Evolutionary conservation across 2,329 filamentous ascomycete genomes (phyloP), one percentile per base, ranked within the genome.

Genomic region (Teratosphaeria gauchensis): DNA sequence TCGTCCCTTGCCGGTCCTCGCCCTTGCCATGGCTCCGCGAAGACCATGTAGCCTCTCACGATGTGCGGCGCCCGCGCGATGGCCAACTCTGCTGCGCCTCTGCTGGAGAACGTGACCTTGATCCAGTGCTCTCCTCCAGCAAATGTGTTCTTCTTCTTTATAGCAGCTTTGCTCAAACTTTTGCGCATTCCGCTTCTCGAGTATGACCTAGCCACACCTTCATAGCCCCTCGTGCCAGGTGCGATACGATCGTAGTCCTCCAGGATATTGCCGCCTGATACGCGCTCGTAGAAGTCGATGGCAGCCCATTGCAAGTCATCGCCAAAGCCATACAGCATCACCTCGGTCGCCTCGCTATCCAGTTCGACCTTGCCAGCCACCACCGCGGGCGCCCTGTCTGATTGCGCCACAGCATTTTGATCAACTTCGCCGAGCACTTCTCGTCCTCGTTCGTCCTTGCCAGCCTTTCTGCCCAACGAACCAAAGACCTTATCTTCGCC

Each of bases 41-140:
- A 76, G 38, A 80, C 77, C 24, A 74, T 68, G 63, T 76, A 76
- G 31, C 78, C 78, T 57, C 76, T 75, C 54, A 80, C 73, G 56
- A 69, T 71, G 60, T 79, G 77, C 8, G 78, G 78, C 33, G 73
- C 75, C 59, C 74, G 73, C 59, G 78, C 73, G 62, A 75, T 76
- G 24, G 78, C 78, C 59, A 75, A 69, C 60, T 80, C 78, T 0
- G 78, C 78, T 2, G 77, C 76, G 61, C 77, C 74, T 19, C 75
- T 72, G 4, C 74, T 77, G 64, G 79, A 76, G 60, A 80, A 81
- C 1, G 78, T 81, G 58, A 81, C 74, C 61, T 80, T 81, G 62
- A 96, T 90, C 92, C 92, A 97, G 77, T 96, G 89, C 65, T 88
- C 83, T 51, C 92, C 92, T 55, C 90, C 89, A 53, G 87, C 87